Evolutionary conservation across 75 land plant species (phyloP), one percentile per base, ranked within the genome.

Genomic region (Selaginella tamariscina): DNA sequence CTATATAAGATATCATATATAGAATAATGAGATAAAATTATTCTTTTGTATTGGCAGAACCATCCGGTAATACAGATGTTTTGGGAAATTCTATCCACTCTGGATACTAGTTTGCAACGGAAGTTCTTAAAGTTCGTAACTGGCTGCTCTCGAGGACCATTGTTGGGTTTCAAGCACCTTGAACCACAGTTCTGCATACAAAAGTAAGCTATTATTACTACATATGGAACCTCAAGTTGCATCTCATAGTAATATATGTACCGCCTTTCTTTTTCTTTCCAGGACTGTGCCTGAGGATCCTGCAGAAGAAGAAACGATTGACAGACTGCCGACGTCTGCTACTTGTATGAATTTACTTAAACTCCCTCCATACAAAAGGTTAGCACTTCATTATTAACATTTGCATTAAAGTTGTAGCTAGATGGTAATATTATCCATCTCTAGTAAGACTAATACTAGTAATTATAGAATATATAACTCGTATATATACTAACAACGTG

Each of bases 81-180:
- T 32, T 92, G 97, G 97, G 87, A 92, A 67, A 82, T 86, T 30
- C 28, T 92, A 29, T 77, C 84, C 79, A 80, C 72, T 32, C 77
- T 92, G 59, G 82, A 85, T 21, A 32, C 79, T 55, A 79, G 82
- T 26, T 59, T 86, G 64, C 94, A 88, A 68, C 85, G 76, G 74
- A 92, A 82, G 73, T 92, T 92, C 76, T 70, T 90, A 65, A 90
- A 90, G 96, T 92, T 92, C 77, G 94, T 88, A 20, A 92, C 97
- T 65, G 97, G 97, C 29, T 92, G 94, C 65, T 92, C 97, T 70
- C 85, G 97, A 64, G 97, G 97, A 62, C 97, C 97, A 32, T 71
- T 92, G 31, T 83, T 92, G 29, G 97, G 97, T 32, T 92, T 92
- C 81, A 88, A 83, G 68, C 83, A 86, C 56, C 77, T 92, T 64